phyloP scores from a whole-genome alignment of 345 rosid genomes.

The Camelina laxa region DNA sequence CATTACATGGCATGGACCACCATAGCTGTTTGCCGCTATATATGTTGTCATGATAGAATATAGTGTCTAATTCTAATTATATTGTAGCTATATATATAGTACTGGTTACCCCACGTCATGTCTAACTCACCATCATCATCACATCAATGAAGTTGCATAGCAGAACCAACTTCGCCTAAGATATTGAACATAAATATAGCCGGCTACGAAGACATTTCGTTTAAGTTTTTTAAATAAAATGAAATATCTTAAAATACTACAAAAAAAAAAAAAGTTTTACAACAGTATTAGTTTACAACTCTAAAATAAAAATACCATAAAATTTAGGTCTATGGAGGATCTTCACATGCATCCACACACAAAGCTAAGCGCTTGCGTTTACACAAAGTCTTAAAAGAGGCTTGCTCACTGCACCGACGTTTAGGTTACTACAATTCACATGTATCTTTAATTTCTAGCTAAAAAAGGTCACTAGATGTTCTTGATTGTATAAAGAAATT shows the following conservation, averaged over 20 bases:
- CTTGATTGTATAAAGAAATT: background rate
- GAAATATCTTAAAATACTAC: background rate
- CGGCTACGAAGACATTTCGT: background rate
- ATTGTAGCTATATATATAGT: too few relatives aligned
- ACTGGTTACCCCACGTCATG: background rate
- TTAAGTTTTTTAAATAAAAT: background rate
- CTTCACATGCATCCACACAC: background rate
- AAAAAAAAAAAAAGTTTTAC: background rate
- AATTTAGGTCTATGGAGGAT: background rate
- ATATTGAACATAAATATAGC: too few relatives aligned
- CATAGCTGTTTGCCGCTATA: background rate
- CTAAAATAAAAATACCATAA: background rate
- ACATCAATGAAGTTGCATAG: too few relatives aligned
- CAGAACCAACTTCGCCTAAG: too few relatives aligned
- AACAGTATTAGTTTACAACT: too few relatives aligned
- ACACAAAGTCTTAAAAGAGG: background rate
- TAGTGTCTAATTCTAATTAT: background rate
- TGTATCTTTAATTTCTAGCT: background rate
- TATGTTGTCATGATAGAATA: background rate
- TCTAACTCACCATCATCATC: background rate
- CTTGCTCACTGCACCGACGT: background rate
- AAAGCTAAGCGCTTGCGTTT: background rate
- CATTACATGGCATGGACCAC: background rate
- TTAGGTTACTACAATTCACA: background rate
- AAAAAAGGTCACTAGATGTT: background rate